Conservation (phyloP, 768 basidiomycete genomes). For the Nevesoporus exiguus region DNA sequence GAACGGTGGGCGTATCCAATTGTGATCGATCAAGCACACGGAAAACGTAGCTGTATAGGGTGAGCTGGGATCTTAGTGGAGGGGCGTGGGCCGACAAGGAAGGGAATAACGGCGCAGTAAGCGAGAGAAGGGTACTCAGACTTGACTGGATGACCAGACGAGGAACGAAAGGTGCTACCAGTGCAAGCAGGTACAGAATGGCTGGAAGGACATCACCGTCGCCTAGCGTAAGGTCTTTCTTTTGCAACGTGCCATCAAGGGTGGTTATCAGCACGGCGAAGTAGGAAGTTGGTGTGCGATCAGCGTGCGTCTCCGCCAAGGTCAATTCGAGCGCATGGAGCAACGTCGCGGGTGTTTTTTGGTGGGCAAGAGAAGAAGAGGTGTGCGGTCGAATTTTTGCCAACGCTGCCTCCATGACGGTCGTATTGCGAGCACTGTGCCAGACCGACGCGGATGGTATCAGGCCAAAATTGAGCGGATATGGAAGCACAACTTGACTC, state of each 20-base stretch:
- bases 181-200: slow-evolving; percentile 37
- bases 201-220: slow-evolving; percentile 47
- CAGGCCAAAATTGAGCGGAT: no score
- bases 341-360: slow-evolving; percentile 85
- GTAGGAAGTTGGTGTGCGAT: slow-evolving; percentile 81
- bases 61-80: slow-evolving; percentile 81
- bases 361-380: slow-evolving; percentile 76
- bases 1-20: slow-evolving; percentile 61
- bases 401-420: slow-evolving; percentile 59
- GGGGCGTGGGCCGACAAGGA: slow-evolving; percentile 62
- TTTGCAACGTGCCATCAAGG: slow-evolving; percentile 73
- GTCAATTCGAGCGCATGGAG: slow-evolving; percentile 83
- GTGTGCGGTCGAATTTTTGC: slow-evolving; percentile 87
- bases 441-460: not conserved
- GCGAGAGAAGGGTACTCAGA: slow-evolving; percentile 62
- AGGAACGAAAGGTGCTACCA: slow-evolving; percentile 49
- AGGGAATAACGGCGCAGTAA: slow-evolving; percentile 79
- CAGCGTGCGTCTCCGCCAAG: slow-evolving; percentile 63
- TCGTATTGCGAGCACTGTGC: not conserved
- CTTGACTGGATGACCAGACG: slow-evolving; percentile 78
- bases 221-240: slow-evolving; percentile 63
- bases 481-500: slow-evolving; percentile 4
- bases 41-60: slow-evolving; percentile 68
- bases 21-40: slow-evolving; percentile 67
- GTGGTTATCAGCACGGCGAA: slow-evolving; percentile 89